Conservation (phyloP, 306 rosid species). For the Morella rubra region DNA sequence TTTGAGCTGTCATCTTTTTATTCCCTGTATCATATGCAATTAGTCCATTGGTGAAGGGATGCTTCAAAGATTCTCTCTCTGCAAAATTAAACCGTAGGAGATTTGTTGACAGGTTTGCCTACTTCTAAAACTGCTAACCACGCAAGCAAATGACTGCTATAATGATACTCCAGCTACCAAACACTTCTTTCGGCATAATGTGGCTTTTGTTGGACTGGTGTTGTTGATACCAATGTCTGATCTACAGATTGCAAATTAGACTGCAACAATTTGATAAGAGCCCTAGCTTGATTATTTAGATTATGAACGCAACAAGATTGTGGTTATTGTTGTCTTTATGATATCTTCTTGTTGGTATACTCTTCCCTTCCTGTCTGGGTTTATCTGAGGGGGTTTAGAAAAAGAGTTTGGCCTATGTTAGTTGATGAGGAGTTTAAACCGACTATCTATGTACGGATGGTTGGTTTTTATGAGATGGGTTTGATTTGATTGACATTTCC, state of each 20-base stretch:
- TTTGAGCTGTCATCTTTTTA: too few relatives aligned
- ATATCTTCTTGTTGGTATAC: not conserved
- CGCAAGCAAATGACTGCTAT: not conserved
- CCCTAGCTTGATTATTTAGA: not conserved
- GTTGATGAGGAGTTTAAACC: not conserved
- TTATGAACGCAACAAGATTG: not conserved
- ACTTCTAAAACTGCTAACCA: not conserved
- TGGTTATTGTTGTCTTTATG: not conserved
- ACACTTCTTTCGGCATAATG: not conserved
- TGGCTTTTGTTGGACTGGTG: not conserved
- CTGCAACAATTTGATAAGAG: not conserved
- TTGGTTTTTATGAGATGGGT: not conserved
- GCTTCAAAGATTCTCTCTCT: too few relatives aligned
- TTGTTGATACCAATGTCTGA: not conserved
- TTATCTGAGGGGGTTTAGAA: too few relatives aligned
- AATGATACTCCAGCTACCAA: too few relatives aligned
- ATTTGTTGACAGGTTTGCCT: not conserved
- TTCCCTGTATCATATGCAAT: not conserved
- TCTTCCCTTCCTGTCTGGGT: not conserved
- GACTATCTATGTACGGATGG: not conserved
- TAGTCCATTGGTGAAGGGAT: too few relatives aligned
- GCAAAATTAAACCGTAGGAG: not conserved
- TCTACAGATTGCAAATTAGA: too few relatives aligned
- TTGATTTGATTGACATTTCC: constrained; percentile 4
- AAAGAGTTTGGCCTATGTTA: not conserved